A percentile compares a stretch with the other conserved stretches of the same genome.
Evolutionary conservation across 2,329 filamentous ascomycete genomes (phyloP).

Genomic region (Sclerotinia glacialis): DNA sequence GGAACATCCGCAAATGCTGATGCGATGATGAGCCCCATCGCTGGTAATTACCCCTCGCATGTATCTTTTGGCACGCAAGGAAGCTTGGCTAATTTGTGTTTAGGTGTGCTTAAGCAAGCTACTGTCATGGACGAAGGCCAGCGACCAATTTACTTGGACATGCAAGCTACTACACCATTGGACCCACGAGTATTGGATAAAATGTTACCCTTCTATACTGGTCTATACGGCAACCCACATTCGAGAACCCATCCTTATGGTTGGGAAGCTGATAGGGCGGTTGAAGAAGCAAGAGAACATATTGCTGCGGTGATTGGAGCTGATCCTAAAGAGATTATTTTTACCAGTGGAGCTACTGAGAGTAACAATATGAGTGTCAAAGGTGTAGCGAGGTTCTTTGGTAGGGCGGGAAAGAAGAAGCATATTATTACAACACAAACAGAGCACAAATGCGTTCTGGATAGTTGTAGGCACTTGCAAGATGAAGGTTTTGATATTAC

Average conservation of each 20-base stretch:
- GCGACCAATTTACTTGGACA: conserved; percentile 94
- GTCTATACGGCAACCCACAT: conserved; percentile 94
- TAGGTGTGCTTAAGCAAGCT: conserved; percentile 81
- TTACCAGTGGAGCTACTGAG: conserved; percentile 96
- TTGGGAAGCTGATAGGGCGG: conserved; percentile 95
- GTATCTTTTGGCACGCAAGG: conserved; percentile 23
- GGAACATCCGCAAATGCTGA: conserved; percentile 41
- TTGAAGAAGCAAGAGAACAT: conserved; percentile 81
- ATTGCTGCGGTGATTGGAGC: conserved; percentile 87
- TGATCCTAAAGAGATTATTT: conserved; percentile 96
- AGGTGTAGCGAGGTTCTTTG: conserved; percentile 94
- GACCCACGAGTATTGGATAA: conserved; percentile 93
- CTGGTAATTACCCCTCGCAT: conserved; percentile 46
- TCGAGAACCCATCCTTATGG: conserved; percentile 97
- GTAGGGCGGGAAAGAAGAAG: conserved; percentile 90
- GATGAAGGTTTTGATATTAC: conserved; percentile 96
- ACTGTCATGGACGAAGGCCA: conserved; percentile 90
- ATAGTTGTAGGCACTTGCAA: conserved; percentile 94
- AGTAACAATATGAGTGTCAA: conserved; percentile 99
- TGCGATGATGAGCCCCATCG: conserved; percentile 76
- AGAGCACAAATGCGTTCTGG: conserved; percentile 97
- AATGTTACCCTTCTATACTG: conserved; percentile 93
- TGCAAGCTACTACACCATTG: conserved; percentile 94
- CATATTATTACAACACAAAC: conserved; percentile 98
- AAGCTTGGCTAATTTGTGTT: conserved; percentile 29